Base-by-base conservation (phyloP, 495 filamentous ascomycete genomes). In the Aspergillus cavernicola region DNA sequence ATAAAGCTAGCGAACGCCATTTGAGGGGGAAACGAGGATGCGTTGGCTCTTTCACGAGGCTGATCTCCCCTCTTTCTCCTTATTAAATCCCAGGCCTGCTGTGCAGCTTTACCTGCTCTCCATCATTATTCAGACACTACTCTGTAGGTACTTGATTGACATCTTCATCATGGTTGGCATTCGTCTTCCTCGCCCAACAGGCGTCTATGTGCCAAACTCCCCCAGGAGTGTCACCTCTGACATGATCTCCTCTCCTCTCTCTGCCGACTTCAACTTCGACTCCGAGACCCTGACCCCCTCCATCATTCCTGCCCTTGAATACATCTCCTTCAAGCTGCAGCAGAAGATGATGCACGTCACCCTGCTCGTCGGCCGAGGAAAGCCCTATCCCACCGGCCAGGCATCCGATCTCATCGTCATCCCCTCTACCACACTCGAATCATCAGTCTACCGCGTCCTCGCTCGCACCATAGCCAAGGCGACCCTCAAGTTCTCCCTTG, bases 331-430 rank as follows among this genome's bases (percentile, higher is more conserved):
- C 43, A 78, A 75, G 47, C 64, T 80, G 0, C 65, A 71, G 49
- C 69, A 76, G 59, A 67, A 65, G 53, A 67, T 67, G 48, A 69
- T 79, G 58, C 71, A 78, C 26, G 67, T 78, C 52, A 74, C 73
- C 0, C 66, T 80, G 18, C 66, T 80, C 9, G 63, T 80, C 19
- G 74, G 74, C 15, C 73, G 73, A 13, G 70, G 74, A 10, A 72
- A 73, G 50, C 77, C 76, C 35, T 72, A 66, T 20, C 71, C 70
- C 9, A 75, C 72, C 22, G 71, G 69, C 47, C 55, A 72, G 32
- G 39, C 67, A 4, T 72, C 73, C 36, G 70, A 77, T 36, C 60
- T 75, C 3, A 72, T 74, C 61, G 59, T 77, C 52, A 75, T 80
- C 50, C 76, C 76, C 9, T 66, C 72, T 16, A 69, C 69, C 31